These are phyloP conservation scores for Calophaca sinica DNA, from an alignment of 306 rosid genomes.

Conservation along the genomic window DNA sequence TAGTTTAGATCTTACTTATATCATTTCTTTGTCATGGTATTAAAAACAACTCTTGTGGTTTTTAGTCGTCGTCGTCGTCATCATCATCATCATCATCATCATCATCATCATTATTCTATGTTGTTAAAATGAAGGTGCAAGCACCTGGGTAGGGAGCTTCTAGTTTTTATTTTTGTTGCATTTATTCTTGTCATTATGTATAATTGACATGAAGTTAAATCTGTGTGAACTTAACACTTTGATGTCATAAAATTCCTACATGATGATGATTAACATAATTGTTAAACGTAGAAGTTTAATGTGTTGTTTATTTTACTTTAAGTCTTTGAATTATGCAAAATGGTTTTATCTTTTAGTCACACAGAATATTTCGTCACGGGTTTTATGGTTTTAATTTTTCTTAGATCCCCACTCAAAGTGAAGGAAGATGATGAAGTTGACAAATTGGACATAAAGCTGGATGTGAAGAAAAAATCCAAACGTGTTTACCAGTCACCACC, in stretches of 20 bases:
- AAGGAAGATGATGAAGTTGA: slow-evolving; percentile 97
- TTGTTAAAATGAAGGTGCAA: slow-evolving; percentile 10
- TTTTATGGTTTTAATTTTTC: slow-evolving; percentile 5
- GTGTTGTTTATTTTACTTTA: background rate
- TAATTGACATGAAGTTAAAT: background rate
- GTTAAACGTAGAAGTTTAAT: background rate
- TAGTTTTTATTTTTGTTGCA: background rate
- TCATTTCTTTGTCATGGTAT: no score
- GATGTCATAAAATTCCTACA: slow-evolving; percentile 14
- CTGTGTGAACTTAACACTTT: slow-evolving; percentile 7
- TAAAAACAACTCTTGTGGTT: no score
- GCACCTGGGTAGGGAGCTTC: slow-evolving; percentile 14
- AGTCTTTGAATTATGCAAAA: slow-evolving; percentile 28
- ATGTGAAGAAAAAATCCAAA: slow-evolving; percentile 79
- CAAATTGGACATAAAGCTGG: slow-evolving; percentile 80
- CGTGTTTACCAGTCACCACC: slow-evolving; percentile 88
- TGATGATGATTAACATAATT: background rate
- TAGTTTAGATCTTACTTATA: no score
- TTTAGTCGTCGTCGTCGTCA: no score
- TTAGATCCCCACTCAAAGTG: slow-evolving; percentile 83
- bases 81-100: no score
- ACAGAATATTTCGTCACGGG: background rate
- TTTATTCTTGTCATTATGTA: slow-evolving; percentile 7
- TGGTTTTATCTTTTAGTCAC: background rate
- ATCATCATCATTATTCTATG: background rate